phyloP scores from a whole-genome alignment of 108 stramenopile species.

The Nannochloropsis oceanica region DNA sequence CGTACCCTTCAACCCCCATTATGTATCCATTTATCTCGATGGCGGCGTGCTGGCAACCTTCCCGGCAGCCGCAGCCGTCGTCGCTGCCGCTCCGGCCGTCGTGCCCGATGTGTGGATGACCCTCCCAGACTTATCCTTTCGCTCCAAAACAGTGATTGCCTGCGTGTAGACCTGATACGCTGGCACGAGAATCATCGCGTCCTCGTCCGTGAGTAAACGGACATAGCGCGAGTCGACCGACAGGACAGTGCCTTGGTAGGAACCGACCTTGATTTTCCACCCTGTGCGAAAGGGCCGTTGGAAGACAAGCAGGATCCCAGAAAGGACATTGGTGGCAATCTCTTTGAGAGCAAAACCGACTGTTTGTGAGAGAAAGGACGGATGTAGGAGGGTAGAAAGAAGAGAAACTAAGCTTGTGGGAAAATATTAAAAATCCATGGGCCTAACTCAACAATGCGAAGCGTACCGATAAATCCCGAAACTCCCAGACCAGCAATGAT shows the following conservation, averaged over 20 bases:
- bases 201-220: not conserved
- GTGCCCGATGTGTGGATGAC: not conserved
- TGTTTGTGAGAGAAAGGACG: not conserved
- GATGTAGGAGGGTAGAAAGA: too few relatives aligned
- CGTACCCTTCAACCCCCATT: too few relatives aligned
- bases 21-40: not conserved
- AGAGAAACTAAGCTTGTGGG: too few relatives aligned
- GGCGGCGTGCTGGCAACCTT: not conserved
- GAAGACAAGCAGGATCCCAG: not conserved
- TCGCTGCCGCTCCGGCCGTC: not conserved
- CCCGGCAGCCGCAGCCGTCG: not conserved
- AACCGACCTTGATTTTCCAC: not conserved
- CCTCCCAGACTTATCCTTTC: not conserved
- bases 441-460: too few relatives aligned
- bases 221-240: conserved; percentile 1
- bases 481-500: not conserved
- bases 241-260: not conserved
- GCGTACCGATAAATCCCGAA: not conserved
- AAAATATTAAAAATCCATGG: too few relatives aligned
- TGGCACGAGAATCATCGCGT: not conserved
- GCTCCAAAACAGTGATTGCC: not conserved
- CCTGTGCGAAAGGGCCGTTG: not conserved
- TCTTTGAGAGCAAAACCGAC: not conserved
- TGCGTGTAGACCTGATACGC: not conserved
- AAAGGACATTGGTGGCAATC: not conserved